Base-by-base conservation (phyloP, 1,284 basidiomycete genomes). In the Wallemia hederae region DNA sequence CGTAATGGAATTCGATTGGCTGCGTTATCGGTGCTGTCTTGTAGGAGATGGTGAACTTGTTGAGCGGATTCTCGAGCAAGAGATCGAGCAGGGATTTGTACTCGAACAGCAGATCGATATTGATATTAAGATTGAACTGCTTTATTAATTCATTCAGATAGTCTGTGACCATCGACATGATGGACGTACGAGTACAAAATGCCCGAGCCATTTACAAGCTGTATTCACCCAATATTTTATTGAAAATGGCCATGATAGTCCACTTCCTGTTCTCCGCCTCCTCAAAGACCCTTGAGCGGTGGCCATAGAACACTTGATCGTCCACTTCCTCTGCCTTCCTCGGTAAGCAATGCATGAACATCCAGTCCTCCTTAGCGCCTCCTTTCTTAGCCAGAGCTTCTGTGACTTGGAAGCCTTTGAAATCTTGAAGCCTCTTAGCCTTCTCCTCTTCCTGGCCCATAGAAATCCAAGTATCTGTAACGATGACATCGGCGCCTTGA, bases 381-480 rank as follows among this genome's bases (percentile, higher is more conserved):
- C 85, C 84, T 60, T 79, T 61, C 19, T 65, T 66, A 57, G 69
- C 68, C 58, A 73, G 64, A 9, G 67, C 68, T 62, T 97, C 89
- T 0, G 92, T 97, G 58, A 98, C 81, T 69, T 97, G 94, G 72
- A 90, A 98, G 1, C 92, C 92, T 9, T 77, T 66, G 72, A 98
- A 98, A 63, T 89, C 90, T 61, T 79, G 74, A 59, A 96, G 72
- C 29, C 92, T 81, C 66, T 88, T 80, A n/a, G 75, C 83, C 66
- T 91, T 90, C 70, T 96, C 88, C 1, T 81, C 83, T 72, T 98
- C 94, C 72, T 96, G 90, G 27, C 92, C 94, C 92, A 98, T 98
- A 2, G 88, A 92, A 66, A 98, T 90, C 88, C 90, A 96, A 1
- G 90, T 96, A 71, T 96, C 90, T 1, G 94, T 98, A 24, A 96